These are phyloP conservation scores for Trichoderma koningii DNA, from an alignment of 2,329 filamentous ascomycete genomes.

Conservation along the genomic window DNA sequence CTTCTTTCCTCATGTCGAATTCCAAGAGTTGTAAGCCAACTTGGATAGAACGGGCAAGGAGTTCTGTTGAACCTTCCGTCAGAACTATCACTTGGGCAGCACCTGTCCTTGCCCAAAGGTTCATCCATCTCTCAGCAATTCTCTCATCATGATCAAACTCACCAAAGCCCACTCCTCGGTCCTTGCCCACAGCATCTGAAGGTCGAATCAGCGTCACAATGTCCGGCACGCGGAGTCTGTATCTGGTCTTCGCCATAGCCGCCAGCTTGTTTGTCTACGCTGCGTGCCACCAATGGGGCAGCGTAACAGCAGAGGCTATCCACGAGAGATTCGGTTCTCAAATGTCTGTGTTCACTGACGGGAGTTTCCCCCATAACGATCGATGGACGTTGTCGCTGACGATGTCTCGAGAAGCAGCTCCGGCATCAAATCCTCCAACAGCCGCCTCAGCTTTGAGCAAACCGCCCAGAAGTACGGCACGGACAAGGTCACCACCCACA, in stretches of 20 bases:
- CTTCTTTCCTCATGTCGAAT: not conserved
- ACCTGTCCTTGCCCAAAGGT: too few relatives aligned
- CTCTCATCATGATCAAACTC: not conserved
- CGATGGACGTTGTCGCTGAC: not conserved
- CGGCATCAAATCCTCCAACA: not conserved
- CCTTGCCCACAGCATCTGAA: not conserved
- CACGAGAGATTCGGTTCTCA: slow-evolving; percentile 20
- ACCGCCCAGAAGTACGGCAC: slow-evolving; percentile 42
- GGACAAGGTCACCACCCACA: slow-evolving; percentile 44
- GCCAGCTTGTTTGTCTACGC: slow-evolving; percentile 24
- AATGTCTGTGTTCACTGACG: slow-evolving; percentile 24
- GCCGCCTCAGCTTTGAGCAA: slow-evolving; percentile 28
- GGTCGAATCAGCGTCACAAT: slow-evolving; percentile 14
- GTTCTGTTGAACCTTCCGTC: not conserved
- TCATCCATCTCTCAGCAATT: not conserved
- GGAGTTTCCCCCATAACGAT: too few relatives aligned
- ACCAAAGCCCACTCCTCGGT: not conserved
- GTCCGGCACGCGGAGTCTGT: slow-evolving; percentile 19
- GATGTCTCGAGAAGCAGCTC: not conserved
- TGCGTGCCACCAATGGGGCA: slow-evolving; percentile 23
- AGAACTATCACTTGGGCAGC: not conserved
- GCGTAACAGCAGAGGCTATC: slow-evolving; percentile 5
- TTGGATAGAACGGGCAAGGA: not conserved
- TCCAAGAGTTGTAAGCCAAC: too few relatives aligned
- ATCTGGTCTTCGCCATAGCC: slow-evolving; percentile 13